phyloP scores from a whole-genome alignment of 2,329 filamentous ascomycete species.

The Acrocalymma vagum region DNA sequence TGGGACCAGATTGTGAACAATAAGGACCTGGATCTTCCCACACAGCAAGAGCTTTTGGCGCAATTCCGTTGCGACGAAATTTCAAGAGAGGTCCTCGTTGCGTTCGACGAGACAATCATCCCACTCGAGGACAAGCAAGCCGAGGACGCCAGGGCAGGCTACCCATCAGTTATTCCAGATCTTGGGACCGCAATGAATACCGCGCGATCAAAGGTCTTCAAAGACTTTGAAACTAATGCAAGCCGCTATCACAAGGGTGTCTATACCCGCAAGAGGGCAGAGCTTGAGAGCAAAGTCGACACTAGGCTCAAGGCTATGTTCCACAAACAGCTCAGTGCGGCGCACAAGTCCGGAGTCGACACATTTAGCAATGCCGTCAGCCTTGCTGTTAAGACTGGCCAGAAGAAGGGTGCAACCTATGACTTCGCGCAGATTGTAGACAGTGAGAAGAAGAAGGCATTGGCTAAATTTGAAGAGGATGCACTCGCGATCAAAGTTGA shows the following conservation, averaged over 20 bases:
- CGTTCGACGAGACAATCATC: slow-evolving; percentile 81
- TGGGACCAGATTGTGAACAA: slow-evolving; percentile 99
- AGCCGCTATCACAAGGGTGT: slow-evolving; percentile 97
- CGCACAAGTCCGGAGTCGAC: slow-evolving; percentile 86
- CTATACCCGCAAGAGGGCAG: slow-evolving; percentile 82
- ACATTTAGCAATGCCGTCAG: slow-evolving; percentile 89
- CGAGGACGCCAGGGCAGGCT: slow-evolving; percentile 76
- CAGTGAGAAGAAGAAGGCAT: slow-evolving; percentile 78
- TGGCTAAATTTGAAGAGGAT: slow-evolving; percentile 79
- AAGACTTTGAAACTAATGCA: slow-evolving; percentile 88
- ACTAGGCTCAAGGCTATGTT: slow-evolving; percentile 87
- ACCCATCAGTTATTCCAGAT: slow-evolving; percentile 74
- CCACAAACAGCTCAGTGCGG: slow-evolving; percentile 84
- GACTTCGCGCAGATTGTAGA: slow-evolving; percentile 96
- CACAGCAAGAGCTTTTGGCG: slow-evolving; percentile 94
- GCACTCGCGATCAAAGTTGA: slow-evolving; percentile 78
- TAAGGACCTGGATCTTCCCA: slow-evolving; percentile 95
- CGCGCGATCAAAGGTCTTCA: slow-evolving; percentile 76
- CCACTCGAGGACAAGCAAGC: slow-evolving; percentile 89
- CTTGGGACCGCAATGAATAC: slow-evolving; percentile 77
- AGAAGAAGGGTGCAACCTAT: slow-evolving; percentile 89
- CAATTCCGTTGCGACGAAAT: slow-evolving; percentile 99
- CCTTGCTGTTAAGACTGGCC: slow-evolving; percentile 86
- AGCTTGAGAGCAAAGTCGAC: slow-evolving; percentile 88
- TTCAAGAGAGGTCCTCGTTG: slow-evolving; percentile 82